Evolutionary conservation across 2,329 filamentous ascomycete species (phyloP).

Genomic region (Zelopaecilomyces penicillatus): DNA sequence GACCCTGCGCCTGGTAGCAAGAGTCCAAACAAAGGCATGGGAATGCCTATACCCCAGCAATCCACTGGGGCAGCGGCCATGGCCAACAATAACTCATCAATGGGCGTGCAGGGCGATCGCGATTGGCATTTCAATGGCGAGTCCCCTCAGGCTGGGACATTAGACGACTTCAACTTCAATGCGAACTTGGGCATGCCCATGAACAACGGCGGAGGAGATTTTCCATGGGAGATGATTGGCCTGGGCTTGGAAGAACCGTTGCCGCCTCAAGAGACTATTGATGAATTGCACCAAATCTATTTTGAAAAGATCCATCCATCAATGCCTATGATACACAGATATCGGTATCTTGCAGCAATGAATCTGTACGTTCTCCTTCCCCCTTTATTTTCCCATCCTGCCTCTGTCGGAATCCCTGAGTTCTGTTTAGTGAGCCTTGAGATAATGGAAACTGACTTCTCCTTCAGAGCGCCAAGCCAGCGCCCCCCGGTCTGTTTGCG

Average conservation of each 20-base stretch:
- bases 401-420: background rate
- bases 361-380: constrained; percentile 49
- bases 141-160: constrained; percentile 38
- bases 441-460: constrained; percentile 6
- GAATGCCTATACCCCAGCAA: constrained; percentile 20
- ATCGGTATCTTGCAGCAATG: constrained; percentile 80
- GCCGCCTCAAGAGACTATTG: constrained; percentile 55
- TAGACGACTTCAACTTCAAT: constrained; percentile 54
- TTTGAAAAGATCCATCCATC: constrained; percentile 87
- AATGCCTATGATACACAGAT: constrained; percentile 80
- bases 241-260: constrained; percentile 51
- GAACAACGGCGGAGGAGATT: constrained; percentile 44
- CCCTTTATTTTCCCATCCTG: background rate
- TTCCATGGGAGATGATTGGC: constrained; percentile 72
- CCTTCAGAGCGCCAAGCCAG: constrained; percentile 60
- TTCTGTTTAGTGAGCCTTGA: background rate
- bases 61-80: constrained; percentile 20
- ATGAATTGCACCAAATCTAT: constrained; percentile 82
- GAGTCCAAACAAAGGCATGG: constrained; percentile 24
- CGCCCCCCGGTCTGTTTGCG: constrained; percentile 80
- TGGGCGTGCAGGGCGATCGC: constrained; percentile 41
- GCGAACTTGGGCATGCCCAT: constrained; percentile 41
- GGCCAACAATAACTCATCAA: constrained; percentile 34
- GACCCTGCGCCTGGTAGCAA: constrained; percentile 23
- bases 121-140: constrained; percentile 50